A percentile compares a stretch with the other conserved stretches of the same genome.
Conservation (phyloP, 805 yeast species). For the Kazachstania bromeliacearum region DNA sequence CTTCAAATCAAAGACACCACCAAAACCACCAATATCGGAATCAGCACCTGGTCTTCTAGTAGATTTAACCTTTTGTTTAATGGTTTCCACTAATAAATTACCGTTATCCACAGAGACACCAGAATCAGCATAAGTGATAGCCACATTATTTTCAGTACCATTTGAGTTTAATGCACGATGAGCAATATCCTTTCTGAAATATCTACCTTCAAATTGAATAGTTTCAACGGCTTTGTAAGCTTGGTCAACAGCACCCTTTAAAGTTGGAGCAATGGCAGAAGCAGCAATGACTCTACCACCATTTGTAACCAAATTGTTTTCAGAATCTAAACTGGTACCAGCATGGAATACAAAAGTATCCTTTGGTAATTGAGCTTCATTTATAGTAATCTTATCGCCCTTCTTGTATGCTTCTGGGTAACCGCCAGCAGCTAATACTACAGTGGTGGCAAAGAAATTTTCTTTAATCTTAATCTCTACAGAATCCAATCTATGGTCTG, state of each 20-base stretch:
- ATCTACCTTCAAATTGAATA: slow-evolving; percentile 63
- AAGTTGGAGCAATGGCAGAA: slow-evolving; percentile 69
- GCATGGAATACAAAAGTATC: slow-evolving; percentile 84
- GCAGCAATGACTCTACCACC: slow-evolving; percentile 98
- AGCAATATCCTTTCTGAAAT: slow-evolving; percentile 89
- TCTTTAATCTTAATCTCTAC: slow-evolving; percentile 47
- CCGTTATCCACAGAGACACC: slow-evolving; percentile 98
- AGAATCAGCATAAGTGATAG: slow-evolving; percentile 82
- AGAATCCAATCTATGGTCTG: slow-evolving; percentile 87
- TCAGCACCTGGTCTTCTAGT: slow-evolving; percentile 95
- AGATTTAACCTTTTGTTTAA: slow-evolving; percentile 82
- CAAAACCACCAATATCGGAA: slow-evolving; percentile 97
- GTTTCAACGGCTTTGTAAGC: slow-evolving; percentile 81
- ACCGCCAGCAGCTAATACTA: slow-evolving; percentile 94
- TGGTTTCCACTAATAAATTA: slow-evolving; percentile 77
- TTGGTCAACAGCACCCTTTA: slow-evolving; percentile 70
- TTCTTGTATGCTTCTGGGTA: slow-evolving; percentile 83
- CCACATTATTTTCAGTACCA: slow-evolving; percentile 12
- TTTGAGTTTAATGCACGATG: slow-evolving; percentile 78
- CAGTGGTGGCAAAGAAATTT: slow-evolving; percentile 73
- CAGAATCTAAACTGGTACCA: slow-evolving; percentile 58
- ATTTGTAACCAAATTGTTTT: slow-evolving; percentile 60
- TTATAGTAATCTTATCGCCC: slow-evolving; percentile 72
- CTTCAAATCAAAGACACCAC: slow-evolving; percentile 87
- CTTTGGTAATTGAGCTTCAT: slow-evolving; percentile 17